phyloP scores from a whole-genome alignment of 768 basidiomycete genomes.

The Suillus sp. region DNA sequence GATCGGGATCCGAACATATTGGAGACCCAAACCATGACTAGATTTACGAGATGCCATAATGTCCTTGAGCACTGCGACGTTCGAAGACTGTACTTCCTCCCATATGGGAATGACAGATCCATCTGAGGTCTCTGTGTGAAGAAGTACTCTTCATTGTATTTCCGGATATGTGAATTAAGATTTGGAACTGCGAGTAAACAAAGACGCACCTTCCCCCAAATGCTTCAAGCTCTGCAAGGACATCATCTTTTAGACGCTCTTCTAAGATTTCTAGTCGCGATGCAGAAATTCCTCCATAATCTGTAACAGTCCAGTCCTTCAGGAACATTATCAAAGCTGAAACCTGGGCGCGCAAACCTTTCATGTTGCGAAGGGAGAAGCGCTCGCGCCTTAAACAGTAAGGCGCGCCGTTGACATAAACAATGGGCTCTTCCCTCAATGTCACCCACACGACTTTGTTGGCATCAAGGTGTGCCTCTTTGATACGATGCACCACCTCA shows the following conservation, averaged over 20 bases:
- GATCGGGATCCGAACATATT: slow-evolving; percentile 86
- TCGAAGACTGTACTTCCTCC: slow-evolving; percentile 77
- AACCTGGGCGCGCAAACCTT: slow-evolving; percentile 50
- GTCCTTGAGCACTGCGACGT: slow-evolving; percentile 84
- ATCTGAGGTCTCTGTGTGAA: slow-evolving; percentile 87
- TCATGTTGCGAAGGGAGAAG: slow-evolving; percentile 92
- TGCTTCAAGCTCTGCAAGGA: slow-evolving; percentile 75
- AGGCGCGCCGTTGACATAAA: slow-evolving; percentile 90
- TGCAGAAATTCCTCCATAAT: slow-evolving; percentile 94
- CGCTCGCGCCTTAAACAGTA: slow-evolving; percentile 88
- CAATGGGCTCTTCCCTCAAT: slow-evolving; percentile 88
- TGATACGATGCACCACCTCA: slow-evolving; percentile 70
- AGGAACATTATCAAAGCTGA: slow-evolving; percentile 2
- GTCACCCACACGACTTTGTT: slow-evolving; percentile 86
- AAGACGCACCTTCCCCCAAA: slow-evolving; percentile 79
- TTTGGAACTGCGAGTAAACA: background rate
- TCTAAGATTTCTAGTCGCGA: slow-evolving; percentile 88
- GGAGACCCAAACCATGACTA: slow-evolving; percentile 57
- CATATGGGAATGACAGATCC: slow-evolving; percentile 92
- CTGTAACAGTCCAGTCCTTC: slow-evolving; percentile 38
- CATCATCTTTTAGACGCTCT: slow-evolving; percentile 86
- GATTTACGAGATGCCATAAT: slow-evolving; percentile 69
- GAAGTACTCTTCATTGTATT: slow-evolving; percentile 56
- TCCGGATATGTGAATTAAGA: slow-evolving; percentile 6
- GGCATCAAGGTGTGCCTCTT: slow-evolving; percentile 57